Evolutionary conservation across 805 yeast genomes (phyloP).

Genomic region (Saccharomycopsis vini): DNA sequence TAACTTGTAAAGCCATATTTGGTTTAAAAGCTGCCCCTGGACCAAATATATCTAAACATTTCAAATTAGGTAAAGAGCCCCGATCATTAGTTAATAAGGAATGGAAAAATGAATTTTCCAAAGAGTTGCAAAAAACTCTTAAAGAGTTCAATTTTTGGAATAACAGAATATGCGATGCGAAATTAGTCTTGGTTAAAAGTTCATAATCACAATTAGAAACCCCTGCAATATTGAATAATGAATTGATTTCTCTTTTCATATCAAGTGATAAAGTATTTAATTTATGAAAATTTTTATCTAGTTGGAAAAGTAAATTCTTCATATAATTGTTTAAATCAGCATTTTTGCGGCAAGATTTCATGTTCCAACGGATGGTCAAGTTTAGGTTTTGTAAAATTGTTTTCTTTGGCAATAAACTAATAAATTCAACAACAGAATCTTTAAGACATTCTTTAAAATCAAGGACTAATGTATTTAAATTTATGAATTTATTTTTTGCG

Average conservation of each 20-base stretch:
- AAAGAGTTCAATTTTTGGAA: conserved; percentile 29
- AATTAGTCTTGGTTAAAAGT: conserved; percentile 21
- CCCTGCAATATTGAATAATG: not conserved
- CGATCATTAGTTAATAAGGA: conserved; percentile 22
- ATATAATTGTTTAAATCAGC: conserved; percentile 18
- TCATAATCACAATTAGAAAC: conserved; percentile 25
- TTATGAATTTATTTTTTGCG: not conserved
- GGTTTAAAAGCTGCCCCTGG: conserved; percentile 45
- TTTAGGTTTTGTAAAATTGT: conserved; percentile 26
- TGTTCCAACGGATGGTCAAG: conserved; percentile 33
- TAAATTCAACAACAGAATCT: conserved; percentile 29
- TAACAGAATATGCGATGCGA: conserved; percentile 19
- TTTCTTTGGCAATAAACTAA: conserved; percentile 26
- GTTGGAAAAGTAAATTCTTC: not conserved
- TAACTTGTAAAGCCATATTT: conserved; percentile 44
- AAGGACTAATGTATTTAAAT: conserved; percentile 16
- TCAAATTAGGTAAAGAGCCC: conserved; percentile 22
- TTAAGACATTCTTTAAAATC: conserved; percentile 34
- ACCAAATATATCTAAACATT: conserved; percentile 38
- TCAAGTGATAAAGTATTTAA: conserved; percentile 27
- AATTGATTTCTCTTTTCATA: conserved; percentile 28
- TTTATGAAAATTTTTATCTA: conserved; percentile 4
- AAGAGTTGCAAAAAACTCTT: conserved; percentile 33
- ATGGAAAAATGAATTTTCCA: conserved; percentile 23
- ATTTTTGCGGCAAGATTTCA: conserved; percentile 21